Evolutionary conservation across 2,329 filamentous ascomycete species (phyloP).

Genomic region (Botryotinia narcissicola): DNA sequence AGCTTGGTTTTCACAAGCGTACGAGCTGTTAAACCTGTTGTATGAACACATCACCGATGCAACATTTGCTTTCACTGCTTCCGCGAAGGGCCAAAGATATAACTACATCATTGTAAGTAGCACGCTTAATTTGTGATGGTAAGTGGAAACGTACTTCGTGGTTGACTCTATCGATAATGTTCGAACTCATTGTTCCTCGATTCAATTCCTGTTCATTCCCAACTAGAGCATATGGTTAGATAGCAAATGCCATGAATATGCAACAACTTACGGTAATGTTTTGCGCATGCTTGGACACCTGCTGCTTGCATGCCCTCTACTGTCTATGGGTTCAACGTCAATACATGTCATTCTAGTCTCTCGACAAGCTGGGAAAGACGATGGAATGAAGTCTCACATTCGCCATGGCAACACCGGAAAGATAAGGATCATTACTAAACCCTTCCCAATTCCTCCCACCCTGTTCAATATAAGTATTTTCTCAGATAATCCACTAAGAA

Average conservation of each 20-base stretch:
- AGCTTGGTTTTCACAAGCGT: slow-evolving; percentile 63
- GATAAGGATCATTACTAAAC: slow-evolving; percentile 75
- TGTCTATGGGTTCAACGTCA: slow-evolving; percentile 43
- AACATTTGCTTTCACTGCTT: slow-evolving; percentile 64
- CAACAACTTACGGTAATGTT: slow-evolving; percentile 51
- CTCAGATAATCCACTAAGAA: background rate
- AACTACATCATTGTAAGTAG: slow-evolving; percentile 24
- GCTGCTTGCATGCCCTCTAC: slow-evolving; percentile 55
- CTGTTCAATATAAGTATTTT: slow-evolving; percentile 43
- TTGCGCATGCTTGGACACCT: slow-evolving; percentile 52
- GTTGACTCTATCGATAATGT: slow-evolving; percentile 62
- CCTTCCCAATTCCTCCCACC: slow-evolving; percentile 83
- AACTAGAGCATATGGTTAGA: slow-evolving; percentile 40
- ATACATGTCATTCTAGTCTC: no score
- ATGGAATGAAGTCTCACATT: slow-evolving; percentile 38
- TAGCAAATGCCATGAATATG: slow-evolving; percentile 35
- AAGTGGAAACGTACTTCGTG: slow-evolving; percentile 64
- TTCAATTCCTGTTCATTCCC: slow-evolving; percentile 68
- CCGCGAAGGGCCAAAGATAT: slow-evolving; percentile 56
- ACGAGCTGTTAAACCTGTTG: slow-evolving; percentile 68
- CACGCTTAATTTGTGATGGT: slow-evolving; percentile 28
- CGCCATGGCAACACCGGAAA: slow-evolving; percentile 61
- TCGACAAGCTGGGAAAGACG: background rate
- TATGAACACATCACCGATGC: slow-evolving; percentile 71
- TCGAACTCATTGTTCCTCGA: slow-evolving; percentile 53